A percentile compares a stretch with the other conserved stretches of the same genome.
These are phyloP conservation scores for Metschnikowia gelsemii DNA, from an alignment of 805 yeast species.

Conservation along the genomic window DNA sequence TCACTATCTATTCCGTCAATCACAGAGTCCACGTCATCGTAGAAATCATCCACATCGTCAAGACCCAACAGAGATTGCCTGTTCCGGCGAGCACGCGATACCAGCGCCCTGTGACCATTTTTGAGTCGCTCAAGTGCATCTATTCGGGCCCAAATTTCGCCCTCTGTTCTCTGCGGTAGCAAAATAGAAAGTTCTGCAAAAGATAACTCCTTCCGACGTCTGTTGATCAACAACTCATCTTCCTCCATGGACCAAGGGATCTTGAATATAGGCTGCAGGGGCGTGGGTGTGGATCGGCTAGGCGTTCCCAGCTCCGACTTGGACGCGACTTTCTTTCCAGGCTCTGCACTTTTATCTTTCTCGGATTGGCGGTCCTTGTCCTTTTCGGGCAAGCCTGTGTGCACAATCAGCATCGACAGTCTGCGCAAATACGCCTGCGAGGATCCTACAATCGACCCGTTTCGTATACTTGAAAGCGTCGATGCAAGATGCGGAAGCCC, in stretches of 20 bases:
- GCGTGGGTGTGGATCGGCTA: constrained; percentile 6
- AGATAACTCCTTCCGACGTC: constrained; percentile 57
- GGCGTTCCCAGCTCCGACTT: constrained; percentile 12
- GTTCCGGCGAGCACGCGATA: constrained; percentile 28
- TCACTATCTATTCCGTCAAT: constrained; percentile 36
- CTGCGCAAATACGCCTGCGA: constrained; percentile 20
- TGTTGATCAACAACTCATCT: constrained; percentile 60
- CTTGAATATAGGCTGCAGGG: constrained; percentile 24
- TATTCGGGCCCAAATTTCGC: constrained; percentile 68
- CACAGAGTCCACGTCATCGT: constrained; percentile 41
- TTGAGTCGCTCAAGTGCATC: constrained; percentile 30
- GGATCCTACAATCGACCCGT: constrained; percentile 37
- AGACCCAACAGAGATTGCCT: constrained; percentile 41
- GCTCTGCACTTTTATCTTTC: constrained; percentile 4
- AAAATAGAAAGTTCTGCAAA: constrained; percentile 72
- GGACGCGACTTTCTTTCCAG: constrained; percentile 1
- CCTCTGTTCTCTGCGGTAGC: constrained; percentile 69
- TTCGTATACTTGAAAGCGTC: constrained; percentile 40
- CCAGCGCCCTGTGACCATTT: constrained; percentile 23
- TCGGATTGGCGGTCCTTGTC: constrained; percentile 8
- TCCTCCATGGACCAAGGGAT: constrained; percentile 63
- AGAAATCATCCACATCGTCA: constrained; percentile 44
- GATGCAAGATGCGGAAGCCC: constrained; percentile 34
- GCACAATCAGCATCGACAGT: constrained; percentile 20
- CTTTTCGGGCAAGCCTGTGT: constrained; percentile 13